Evolutionary conservation across 2,329 filamentous ascomycete genomes (phyloP), one percentile per base, ranked within the genome.

Genomic region (Penicillium sp.): DNA sequence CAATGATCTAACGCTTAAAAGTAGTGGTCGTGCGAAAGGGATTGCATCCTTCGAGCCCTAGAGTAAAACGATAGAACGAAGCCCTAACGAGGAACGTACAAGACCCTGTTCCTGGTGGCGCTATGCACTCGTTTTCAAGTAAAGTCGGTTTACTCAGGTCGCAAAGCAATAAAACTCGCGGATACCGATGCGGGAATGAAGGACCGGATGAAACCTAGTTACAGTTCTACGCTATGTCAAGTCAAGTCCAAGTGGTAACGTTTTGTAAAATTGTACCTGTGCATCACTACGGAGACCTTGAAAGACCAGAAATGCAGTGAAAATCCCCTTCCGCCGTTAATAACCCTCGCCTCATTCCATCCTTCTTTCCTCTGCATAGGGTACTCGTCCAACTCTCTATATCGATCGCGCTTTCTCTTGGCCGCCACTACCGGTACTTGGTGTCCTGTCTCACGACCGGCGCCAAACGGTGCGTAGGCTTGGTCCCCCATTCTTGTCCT

Each of bases 391-490:
- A 58, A 63, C 62, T 63, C 63, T 56, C 54, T 56, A 60, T 52
- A 64, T 66, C 62, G 65, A 67, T 63, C 63, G 64, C 58, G 61
- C 65, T 62, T 48, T 63, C 57, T 64, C 63, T 67, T 72, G 69
- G 69, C 68, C 69, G 69, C 69, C 69, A 71, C 68, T 70, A 69
- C 68, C 69, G 69, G 67, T 70, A 63, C 64, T 70, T 71, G 69
- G 68, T 72, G 69, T 72, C 68, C 69, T 71, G 69, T 72, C 68
- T 71, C 63, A 69, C 68, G 69, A 66, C 69, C 68, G 68, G 69
- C 69, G 69, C 69, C 69, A 71, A 69, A 71, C 68, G 69, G 69
- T 72, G 69, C 69, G 66, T 71, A 72, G 69, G 69, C 69, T 70
- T 67, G 66, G 67, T 68, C 67, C 68, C 66, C 64, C 65, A 62